These are phyloP conservation scores for Lodderomyces margitis DNA, from an alignment of 1,139 yeast species.

Conservation along the genomic window DNA sequence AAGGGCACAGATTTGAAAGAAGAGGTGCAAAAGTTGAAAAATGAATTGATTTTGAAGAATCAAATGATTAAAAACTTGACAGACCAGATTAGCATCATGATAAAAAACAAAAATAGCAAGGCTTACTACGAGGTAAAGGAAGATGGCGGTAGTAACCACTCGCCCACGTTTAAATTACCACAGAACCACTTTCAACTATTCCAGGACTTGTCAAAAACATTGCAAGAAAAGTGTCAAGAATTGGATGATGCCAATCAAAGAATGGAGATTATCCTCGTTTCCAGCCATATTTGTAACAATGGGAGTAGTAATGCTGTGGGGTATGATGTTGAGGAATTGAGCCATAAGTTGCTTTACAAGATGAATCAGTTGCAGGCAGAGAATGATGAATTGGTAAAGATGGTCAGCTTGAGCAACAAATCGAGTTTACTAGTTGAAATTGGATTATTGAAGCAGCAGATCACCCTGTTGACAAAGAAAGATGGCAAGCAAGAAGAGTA, in stretches of 20 bases:
- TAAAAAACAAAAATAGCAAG: constrained; percentile 15
- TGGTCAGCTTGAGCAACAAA: constrained; percentile 70
- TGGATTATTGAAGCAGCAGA: constrained; percentile 47
- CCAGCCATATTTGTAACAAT: constrained; percentile 12
- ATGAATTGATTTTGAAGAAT: constrained; percentile 33
- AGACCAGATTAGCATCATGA: constrained; percentile 25
- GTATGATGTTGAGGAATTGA: constrained; percentile 71
- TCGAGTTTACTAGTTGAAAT: constrained; percentile 70
- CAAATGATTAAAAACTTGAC: constrained; percentile 37
- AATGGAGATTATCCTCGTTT: constrained; percentile 58
- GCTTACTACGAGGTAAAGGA: constrained; percentile 2
- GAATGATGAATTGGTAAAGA: constrained; percentile 65
- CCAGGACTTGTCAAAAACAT: constrained; percentile 48
- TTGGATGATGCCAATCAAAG: constrained; percentile 58
- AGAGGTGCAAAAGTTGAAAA: constrained; percentile 28
- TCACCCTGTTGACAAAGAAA: constrained; percentile 15
- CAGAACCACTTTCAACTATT: constrained; percentile 47
- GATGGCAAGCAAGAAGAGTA: neutral
- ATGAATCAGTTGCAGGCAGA: constrained; percentile 63
- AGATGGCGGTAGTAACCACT: neutral
- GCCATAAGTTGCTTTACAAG: constrained; percentile 71
- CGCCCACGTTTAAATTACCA: constrained; percentile 28
- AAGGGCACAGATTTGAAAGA: constrained; percentile 12
- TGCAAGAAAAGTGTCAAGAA: constrained; percentile 53
- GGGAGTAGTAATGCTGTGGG: constrained; percentile 3